These are phyloP conservation scores for Trametes punicea DNA, from an alignment of 768 basidiomycete genomes.

Conservation along the genomic window DNA sequence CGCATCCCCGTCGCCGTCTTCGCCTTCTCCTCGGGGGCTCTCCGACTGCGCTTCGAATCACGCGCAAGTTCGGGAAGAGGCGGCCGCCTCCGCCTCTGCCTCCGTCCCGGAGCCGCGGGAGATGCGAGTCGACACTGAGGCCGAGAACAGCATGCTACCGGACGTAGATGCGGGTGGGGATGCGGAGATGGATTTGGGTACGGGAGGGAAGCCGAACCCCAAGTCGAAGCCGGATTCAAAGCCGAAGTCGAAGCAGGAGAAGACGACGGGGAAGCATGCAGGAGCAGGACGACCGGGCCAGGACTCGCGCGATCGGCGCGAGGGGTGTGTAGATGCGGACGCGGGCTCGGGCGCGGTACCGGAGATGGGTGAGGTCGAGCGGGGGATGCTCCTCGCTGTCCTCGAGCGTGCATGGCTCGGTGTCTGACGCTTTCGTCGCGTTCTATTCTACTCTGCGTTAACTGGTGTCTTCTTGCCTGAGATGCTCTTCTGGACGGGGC, in stretches of 20 bases:
- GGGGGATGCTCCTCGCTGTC: conserved; percentile 28
- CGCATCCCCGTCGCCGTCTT: neutral
- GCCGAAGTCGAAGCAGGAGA: neutral
- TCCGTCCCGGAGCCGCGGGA: neutral
- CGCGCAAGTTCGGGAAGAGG: neutral
- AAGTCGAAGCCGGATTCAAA: neutral
- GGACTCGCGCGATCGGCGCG: too few relatives aligned
- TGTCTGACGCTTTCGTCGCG: neutral
- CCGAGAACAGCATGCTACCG: neutral
- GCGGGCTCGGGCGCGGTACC: neutral
- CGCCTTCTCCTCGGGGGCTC: conserved; percentile 9
- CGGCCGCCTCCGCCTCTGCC: neutral
- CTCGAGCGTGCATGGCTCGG: conserved; percentile 28
- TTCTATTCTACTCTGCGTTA: neutral
- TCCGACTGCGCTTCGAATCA: conserved; percentile 7
- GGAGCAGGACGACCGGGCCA: too few relatives aligned
- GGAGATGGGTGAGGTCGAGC: conserved; percentile 24
- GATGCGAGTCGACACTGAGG: neutral
- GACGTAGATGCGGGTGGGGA: neutral
- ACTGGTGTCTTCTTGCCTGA: neutral
- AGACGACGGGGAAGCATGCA: neutral
- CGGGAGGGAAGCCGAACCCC: neutral
- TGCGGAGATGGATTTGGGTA: neutral
- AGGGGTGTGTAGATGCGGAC: neutral
- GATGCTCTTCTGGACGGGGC: neutral